phyloP scores from a whole-genome alignment of 805 yeast species.

The Kregervanrija pseudodelftensis region DNA sequence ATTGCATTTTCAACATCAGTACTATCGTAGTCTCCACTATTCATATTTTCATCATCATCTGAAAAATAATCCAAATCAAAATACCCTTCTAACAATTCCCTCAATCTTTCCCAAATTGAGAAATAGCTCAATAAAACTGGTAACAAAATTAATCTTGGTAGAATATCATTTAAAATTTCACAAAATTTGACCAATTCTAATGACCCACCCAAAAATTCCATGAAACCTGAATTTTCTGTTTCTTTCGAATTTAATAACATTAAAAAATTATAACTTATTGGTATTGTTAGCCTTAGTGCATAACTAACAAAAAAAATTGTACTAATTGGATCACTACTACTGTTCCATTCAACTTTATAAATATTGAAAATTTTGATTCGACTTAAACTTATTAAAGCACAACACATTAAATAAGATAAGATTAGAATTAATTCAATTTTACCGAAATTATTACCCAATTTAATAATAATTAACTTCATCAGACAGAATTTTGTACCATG shows the following conservation, averaged over 20 bases:
- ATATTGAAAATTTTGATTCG: constrained; percentile 64
- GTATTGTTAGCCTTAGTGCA: constrained; percentile 75
- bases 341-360: constrained; percentile 62
- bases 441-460: constrained; percentile 17
- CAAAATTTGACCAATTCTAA: constrained; percentile 73
- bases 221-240: constrained; percentile 42
- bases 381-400: constrained; percentile 60
- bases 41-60: constrained; percentile 26
- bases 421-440: constrained; percentile 31
- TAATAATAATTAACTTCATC: constrained; percentile 37
- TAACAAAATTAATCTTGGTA: constrained; percentile 70
- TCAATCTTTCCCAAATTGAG: constrained; percentile 59
- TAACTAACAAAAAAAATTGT: constrained; percentile 74
- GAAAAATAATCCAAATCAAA: constrained; percentile 26
- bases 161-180: constrained; percentile 58
- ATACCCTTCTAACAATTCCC: constrained; percentile 24
- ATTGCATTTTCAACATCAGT: constrained; percentile 4
- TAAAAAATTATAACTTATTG: constrained; percentile 71
- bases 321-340: constrained; percentile 66
- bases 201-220: constrained; percentile 66
- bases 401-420: constrained; percentile 60
- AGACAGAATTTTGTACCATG: constrained; percentile 64
- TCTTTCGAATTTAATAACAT: constrained; percentile 43
- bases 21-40: constrained; percentile 6
- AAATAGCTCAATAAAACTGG: constrained; percentile 61